Conservation (phyloP, 2,329 filamentous ascomycete species). For the Paramyrothecium roridum region DNA sequence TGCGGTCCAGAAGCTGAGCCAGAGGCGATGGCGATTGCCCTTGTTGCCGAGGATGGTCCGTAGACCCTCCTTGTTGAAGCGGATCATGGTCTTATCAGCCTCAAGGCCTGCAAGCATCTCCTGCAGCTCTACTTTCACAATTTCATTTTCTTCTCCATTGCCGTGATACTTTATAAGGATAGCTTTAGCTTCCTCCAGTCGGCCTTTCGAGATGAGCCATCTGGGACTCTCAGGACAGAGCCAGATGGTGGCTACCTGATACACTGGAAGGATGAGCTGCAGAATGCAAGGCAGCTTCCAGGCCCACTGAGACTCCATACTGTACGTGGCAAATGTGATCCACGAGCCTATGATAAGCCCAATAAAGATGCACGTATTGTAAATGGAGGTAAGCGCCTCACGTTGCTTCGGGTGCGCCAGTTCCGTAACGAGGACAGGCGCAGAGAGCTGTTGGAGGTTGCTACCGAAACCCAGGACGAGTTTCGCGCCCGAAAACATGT, state of each 20-base stretch:
- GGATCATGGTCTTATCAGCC: slow-evolving; percentile 5
- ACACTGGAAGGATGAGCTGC: slow-evolving; percentile 9
- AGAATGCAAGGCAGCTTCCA: slow-evolving; percentile 18
- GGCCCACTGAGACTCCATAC: slow-evolving; percentile 10
- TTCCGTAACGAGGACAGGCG: slow-evolving; percentile 26
- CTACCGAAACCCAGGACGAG: slow-evolving; percentile 23
- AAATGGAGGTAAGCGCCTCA: slow-evolving; percentile 15
- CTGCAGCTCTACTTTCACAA: slow-evolving; percentile 15
- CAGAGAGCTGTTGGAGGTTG: slow-evolving; percentile 20
- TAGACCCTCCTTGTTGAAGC: slow-evolving; percentile 2
- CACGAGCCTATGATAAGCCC: slow-evolving; percentile 15
- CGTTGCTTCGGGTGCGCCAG: slow-evolving; percentile 26
- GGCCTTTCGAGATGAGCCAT: slow-evolving; percentile 29
- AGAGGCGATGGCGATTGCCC: too few relatives aligned
- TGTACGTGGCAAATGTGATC: slow-evolving; percentile 17
- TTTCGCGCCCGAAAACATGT: slow-evolving; percentile 23
- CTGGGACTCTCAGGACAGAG: slow-evolving; percentile 10
- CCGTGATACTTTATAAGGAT: slow-evolving; percentile 37
- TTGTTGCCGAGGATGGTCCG: slow-evolving; percentile 1
- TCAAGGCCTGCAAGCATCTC: slow-evolving; percentile 21
- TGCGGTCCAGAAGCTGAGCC: too few relatives aligned
- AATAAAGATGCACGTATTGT: slow-evolving; percentile 16
- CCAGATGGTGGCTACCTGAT: slow-evolving; percentile 6
- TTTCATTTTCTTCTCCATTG: slow-evolving; percentile 28
- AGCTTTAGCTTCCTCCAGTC: slow-evolving; percentile 26